Percentiles rank a stretch among this genome's conserved stretches.
These are phyloP conservation scores for Furcasterigmium sp. DNA, from an alignment of 2,329 filamentous ascomycete species.

Conservation along the genomic window DNA sequence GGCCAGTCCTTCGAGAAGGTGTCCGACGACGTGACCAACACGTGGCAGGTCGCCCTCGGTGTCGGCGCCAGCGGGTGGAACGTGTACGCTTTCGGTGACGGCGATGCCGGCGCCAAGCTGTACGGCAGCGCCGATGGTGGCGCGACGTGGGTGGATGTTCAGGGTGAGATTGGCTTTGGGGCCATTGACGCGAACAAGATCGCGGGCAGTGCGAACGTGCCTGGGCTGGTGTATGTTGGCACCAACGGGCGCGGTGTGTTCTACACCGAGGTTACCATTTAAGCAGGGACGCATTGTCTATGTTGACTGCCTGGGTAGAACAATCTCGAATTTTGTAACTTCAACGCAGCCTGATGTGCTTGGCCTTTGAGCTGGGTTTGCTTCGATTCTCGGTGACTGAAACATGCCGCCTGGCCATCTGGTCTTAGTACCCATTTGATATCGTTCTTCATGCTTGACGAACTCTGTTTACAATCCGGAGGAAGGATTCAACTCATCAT, in stretches of 20 bases:
- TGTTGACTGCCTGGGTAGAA: no score
- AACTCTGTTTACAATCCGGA: no score
- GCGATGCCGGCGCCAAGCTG: constrained; percentile 33
- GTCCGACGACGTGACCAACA: constrained; percentile 28
- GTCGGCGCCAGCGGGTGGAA: constrained; percentile 35
- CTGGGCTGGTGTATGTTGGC: constrained; percentile 41
- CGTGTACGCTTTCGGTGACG: constrained; percentile 41
- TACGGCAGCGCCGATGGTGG: constrained; percentile 40
- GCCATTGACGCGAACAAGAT: constrained; percentile 32
- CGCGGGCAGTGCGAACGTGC: constrained; percentile 38
- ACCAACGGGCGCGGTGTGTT: constrained; percentile 45
- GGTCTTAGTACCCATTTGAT: no score
- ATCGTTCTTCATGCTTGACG: no score
- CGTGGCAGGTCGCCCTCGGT: constrained; percentile 38
- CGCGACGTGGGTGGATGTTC: constrained; percentile 39
- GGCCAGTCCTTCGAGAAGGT: constrained; percentile 40
- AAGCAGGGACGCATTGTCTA: no score
- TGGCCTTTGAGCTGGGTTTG: no score
- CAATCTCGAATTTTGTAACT: no score
- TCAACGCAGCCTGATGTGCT: no score
- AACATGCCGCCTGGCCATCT: no score
- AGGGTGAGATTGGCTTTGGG: constrained; percentile 42
- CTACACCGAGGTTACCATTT: constrained; percentile 11
- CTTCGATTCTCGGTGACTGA: no score
- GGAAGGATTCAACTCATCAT: no score